Evolutionary conservation across 495 filamentous ascomycete species (phyloP), one percentile per base, ranked within the genome.

Genomic region (Aspergillus carlsbadensis): DNA sequence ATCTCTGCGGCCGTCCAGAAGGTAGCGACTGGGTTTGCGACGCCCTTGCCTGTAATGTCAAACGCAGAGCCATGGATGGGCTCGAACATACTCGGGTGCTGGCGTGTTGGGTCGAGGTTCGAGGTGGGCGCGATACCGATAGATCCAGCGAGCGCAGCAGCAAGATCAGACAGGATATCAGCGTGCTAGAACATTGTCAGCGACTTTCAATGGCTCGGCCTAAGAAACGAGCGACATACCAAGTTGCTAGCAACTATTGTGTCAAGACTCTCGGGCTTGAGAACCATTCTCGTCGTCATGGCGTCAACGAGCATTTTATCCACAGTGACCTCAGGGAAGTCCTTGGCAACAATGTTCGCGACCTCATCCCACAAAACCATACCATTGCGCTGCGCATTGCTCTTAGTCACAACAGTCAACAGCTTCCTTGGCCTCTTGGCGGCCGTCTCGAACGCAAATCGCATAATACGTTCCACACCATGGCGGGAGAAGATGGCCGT

Each of bases 1-100:
- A 88, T 89, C 66, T 88, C 85, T 1, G 81, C 80, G 5, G 79
- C 83, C 4, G 81, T 84, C 86, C 85, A 88, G 66, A 89, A 85
- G 0, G 85, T 86, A 7, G 78, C 87, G 0, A 90, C 78, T 0
- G 87, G 87, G 65, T 91, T 90, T 10, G 87, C 87, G 35, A 88
- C 73, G 0, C 86, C 86, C 66, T 84, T 85, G 0, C 87, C 87
- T 2, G 84, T 83, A 52, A 91, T 89, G 60, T 90, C 87, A 13
- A 86, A 86, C 1, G 84, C 84, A n/a, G 78, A 81, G 7, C 84
- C 84, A 57, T 87, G 84, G 42, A 87, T 86, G 0, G 84, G 84
- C 76, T 87, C 84, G 57, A 88, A 88, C 79, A 88, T 85, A 43
- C 76, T 81, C 2, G 85, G 84, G 53, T 79, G 73, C 63, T 78